A percentile compares a stretch with the other conserved stretches of the same genome.
These are phyloP conservation scores for Clarireedia paspali DNA, from an alignment of 2,329 filamentous ascomycete genomes.

Conservation along the genomic window DNA sequence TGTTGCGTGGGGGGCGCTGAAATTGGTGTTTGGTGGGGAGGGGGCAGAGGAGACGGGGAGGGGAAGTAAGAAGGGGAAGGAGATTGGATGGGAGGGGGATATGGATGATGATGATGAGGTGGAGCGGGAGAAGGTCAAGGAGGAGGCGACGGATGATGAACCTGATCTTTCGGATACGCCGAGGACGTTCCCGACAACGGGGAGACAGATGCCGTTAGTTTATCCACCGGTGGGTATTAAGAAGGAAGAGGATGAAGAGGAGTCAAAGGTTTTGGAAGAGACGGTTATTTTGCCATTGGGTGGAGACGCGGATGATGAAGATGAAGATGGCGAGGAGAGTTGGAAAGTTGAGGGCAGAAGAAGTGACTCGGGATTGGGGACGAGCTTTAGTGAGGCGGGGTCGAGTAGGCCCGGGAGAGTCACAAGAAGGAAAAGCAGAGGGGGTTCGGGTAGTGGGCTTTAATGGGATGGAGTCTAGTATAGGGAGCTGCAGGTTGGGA, in stretches of 20 bases:
- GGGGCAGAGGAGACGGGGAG: constrained; percentile 17
- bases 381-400: constrained; percentile 41
- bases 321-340: constrained; percentile 35
- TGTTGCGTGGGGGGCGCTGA: constrained; percentile 52
- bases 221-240: constrained; percentile 30
- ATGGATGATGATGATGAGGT: constrained; percentile 4
- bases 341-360: constrained; percentile 23
- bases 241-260: constrained; percentile 25
- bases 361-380: constrained; percentile 45
- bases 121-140: constrained; percentile 15
- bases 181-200: constrained; percentile 38
- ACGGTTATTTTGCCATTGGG: constrained; percentile 25
- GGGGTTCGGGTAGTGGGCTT: not conserved
- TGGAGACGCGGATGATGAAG: constrained; percentile 41
- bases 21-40: constrained; percentile 11
- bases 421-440: constrained; percentile 20
- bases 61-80: constrained; percentile 20
- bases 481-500: not conserved
- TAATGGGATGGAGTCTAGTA: not conserved
- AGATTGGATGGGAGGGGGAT: not conserved
- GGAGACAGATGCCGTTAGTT: constrained; percentile 34
- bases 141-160: constrained; percentile 24
- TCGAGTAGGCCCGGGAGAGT: constrained; percentile 12
- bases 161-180: constrained; percentile 35
- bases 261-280: constrained; percentile 21